A percentile compares a stretch with the other conserved stretches of the same genome.
phyloP scores from a whole-genome alignment of 257 asterid genomes.

The Eustoma russellianum region DNA sequence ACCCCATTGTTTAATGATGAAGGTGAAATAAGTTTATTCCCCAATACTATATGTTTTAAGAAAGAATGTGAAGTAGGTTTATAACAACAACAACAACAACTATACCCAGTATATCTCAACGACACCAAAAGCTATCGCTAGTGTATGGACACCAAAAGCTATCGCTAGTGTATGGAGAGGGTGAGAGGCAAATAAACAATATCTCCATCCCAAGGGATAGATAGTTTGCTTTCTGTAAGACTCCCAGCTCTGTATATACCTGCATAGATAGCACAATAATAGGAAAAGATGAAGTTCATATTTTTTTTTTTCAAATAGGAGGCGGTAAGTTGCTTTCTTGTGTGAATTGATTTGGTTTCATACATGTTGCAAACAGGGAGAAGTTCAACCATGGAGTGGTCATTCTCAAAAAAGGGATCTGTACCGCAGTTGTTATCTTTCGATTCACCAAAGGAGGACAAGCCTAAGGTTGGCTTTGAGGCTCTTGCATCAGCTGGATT shows the following conservation, averaged over 20 bases:
- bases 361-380: constrained; percentile 37
- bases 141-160: too few relatives aligned
- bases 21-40: neutral
- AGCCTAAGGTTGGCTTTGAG: constrained; percentile 42
- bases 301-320: neutral
- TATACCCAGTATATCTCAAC: too few relatives aligned
- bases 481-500: constrained; percentile 61
- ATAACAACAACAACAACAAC: too few relatives aligned
- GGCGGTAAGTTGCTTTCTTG: neutral
- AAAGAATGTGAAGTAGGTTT: too few relatives aligned
- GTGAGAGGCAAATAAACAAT: too few relatives aligned
- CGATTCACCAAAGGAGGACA: constrained; percentile 29
- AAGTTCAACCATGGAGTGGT: constrained; percentile 55
- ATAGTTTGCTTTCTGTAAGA: too few relatives aligned
- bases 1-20: neutral
- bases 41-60: too few relatives aligned
- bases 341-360: constrained; percentile 2
- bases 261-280: too few relatives aligned
- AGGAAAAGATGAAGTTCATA: constrained; percentile 10
- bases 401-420: constrained; percentile 38
- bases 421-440: constrained; percentile 42
- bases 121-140: too few relatives aligned
- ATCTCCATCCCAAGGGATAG: too few relatives aligned
- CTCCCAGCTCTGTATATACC: too few relatives aligned
- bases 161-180: too few relatives aligned